Evolutionary conservation across 2,329 filamentous ascomycete species (phyloP).

Genomic region (Alternaria angustiovoidea): DNA sequence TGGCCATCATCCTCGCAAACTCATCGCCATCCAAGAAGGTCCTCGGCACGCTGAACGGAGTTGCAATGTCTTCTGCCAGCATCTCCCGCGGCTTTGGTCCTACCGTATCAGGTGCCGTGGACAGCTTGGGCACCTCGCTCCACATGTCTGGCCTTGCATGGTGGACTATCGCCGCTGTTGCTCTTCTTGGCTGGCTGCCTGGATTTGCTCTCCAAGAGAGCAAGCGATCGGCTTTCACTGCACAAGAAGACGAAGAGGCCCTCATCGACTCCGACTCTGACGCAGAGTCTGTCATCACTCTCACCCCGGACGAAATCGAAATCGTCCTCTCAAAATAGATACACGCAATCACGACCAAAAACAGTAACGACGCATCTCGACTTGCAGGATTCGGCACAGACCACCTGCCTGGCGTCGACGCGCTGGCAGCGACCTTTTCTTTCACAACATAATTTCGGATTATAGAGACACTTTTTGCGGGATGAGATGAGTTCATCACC

Average conservation of each 20-base stretch:
- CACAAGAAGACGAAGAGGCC: constrained; percentile 42
- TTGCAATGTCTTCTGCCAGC: constrained; percentile 89
- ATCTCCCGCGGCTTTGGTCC: constrained; percentile 88
- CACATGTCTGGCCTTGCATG: constrained; percentile 90
- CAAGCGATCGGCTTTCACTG: constrained; percentile 34
- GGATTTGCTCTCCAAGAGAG: constrained; percentile 72
- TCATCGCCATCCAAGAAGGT: constrained; percentile 83
- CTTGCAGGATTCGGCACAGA: constrained; percentile 15
- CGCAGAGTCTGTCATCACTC: constrained; percentile 43
- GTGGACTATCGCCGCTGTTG: constrained; percentile 87
- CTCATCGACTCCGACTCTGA: constrained; percentile 42
- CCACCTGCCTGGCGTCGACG: constrained; percentile 4
- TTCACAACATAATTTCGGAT: constrained; percentile 16
- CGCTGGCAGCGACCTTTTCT: constrained; percentile 24
- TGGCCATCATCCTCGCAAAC: constrained; percentile 88
- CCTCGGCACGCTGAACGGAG: constrained; percentile 90
- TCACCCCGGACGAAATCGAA: constrained; percentile 43
- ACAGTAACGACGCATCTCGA: constrained; percentile 20
- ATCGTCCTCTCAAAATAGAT: constrained; percentile 42
- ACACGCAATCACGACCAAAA: constrained; percentile 25
- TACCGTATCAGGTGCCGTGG: constrained; percentile 84
- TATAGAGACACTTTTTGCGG: constrained; percentile 19
- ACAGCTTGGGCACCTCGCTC: constrained; percentile 77
- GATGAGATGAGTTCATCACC: constrained; percentile 6
- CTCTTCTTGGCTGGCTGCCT: constrained; percentile 67